Conservation (phyloP, 2,329 filamentous ascomycete genomes). For the Pseudocercospora cruenta region DNA sequence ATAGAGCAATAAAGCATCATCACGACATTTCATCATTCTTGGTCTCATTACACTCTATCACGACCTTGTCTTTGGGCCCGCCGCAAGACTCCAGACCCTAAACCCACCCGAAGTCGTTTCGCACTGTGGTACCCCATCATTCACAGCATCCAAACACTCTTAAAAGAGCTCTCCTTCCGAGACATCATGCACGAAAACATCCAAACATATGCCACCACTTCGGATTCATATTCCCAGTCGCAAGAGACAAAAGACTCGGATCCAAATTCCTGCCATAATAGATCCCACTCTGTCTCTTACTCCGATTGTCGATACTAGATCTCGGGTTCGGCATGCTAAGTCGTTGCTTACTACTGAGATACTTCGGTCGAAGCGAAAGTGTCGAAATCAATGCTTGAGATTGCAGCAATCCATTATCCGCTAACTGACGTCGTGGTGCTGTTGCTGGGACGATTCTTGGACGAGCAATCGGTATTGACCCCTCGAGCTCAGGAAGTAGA, state of each 20-base stretch:
- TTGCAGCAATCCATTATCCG: background rate
- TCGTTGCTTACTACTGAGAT: background rate
- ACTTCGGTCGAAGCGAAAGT: background rate
- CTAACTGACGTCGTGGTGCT: background rate
- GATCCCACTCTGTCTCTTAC: background rate
- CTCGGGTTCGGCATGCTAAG: background rate
- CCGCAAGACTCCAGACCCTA: background rate
- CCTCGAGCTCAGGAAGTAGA: background rate
- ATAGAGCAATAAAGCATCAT: background rate
- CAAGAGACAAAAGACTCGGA: background rate
- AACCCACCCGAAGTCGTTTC: background rate
- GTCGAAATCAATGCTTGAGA: background rate
- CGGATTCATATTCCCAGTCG: background rate
- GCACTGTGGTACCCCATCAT: too few relatives aligned
- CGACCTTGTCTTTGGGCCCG: too few relatives aligned
- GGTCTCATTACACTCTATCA: background rate
- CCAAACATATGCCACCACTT: background rate
- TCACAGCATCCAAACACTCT: too few relatives aligned
- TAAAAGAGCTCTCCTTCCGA: too few relatives aligned
- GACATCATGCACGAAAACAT: background rate
- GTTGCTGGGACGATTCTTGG: background rate
- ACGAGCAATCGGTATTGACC: background rate
- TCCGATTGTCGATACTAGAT: background rate
- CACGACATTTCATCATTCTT: background rate
- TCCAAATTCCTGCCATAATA: conserved; percentile 1